Conservation (phyloP, 163 green algal genomes). For the Chloromonas sp. region DNA sequence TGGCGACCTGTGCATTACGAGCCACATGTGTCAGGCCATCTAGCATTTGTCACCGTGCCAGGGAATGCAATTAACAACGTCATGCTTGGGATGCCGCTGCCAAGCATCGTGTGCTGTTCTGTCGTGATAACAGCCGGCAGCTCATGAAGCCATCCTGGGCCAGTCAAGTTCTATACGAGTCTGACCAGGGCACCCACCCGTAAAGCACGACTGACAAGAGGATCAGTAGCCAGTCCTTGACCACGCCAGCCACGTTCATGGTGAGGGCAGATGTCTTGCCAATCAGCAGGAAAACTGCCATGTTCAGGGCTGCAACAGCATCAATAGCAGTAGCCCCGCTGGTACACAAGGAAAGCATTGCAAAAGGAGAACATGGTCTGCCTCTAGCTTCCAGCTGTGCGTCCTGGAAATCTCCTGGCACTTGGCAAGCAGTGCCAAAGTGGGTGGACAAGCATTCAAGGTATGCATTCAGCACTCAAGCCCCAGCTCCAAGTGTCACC, state of each 20-base stretch:
- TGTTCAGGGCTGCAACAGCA: conserved; percentile 39
- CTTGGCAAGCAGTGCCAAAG: background rate
- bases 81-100: background rate
- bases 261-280: conserved; percentile 36
- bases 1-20: conserved; percentile 15
- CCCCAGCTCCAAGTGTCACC: too few species aligned
- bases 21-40: too few species aligned
- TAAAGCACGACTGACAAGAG: conserved; percentile 41
- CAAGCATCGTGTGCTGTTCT: background rate
- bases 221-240: conserved; percentile 56
- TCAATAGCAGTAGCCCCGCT: background rate
- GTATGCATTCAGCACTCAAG: too few species aligned
- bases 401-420: background rate
- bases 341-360: background rate
- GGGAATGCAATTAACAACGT: background rate
- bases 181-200: conserved; percentile 13
- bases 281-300: conserved; percentile 53
- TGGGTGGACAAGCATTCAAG: too few species aligned
- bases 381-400: background rate
- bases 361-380: background rate
- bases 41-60: too few species aligned
- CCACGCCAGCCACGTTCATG: conserved; percentile 56
- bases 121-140: background rate
- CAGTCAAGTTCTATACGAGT: too few species aligned
- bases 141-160: background rate